These are phyloP conservation scores for Pythium insidiosum DNA, from an alignment of 352 stramenopile species.

Conservation along the genomic window DNA sequence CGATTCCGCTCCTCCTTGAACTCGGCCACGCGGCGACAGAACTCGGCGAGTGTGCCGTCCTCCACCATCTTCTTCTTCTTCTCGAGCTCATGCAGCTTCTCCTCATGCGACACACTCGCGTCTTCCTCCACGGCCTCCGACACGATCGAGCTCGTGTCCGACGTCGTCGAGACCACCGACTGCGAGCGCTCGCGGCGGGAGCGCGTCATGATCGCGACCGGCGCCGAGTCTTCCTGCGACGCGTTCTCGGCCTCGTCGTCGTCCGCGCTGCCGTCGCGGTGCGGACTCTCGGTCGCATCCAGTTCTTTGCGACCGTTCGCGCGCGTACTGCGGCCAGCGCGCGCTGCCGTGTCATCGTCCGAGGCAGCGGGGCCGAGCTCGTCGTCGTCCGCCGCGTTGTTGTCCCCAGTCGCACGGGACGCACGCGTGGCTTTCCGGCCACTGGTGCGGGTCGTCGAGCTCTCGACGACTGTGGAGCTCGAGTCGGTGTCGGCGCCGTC, in stretches of 20 bases:
- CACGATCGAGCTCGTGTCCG: slow-evolving; percentile 38
- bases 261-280: no score
- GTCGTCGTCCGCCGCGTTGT: no score
- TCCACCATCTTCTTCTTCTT: slow-evolving; percentile 83
- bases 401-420: no score
- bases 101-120: slow-evolving; percentile 21
- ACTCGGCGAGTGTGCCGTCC: slow-evolving; percentile 73
- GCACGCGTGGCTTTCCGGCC: no score
- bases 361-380: no score
- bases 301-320: no score
- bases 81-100: slow-evolving; percentile 67
- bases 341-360: no score
- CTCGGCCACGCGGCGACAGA: slow-evolving; percentile 69
- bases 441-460: slow-evolving; percentile 1
- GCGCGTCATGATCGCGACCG: slow-evolving; percentile 7
- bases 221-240: slow-evolving; percentile 13
- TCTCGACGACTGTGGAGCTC: slow-evolving; percentile 22
- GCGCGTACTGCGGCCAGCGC: no score
- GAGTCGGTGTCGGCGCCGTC: slow-evolving; percentile 57
- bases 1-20: slow-evolving; percentile 79
- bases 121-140: slow-evolving; percentile 38
- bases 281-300: slow-evolving; percentile 7
- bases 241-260: slow-evolving; percentile 2
- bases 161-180: slow-evolving; percentile 60
- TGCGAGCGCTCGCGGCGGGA: slow-evolving; percentile 43